Evolutionary conservation across 2,329 filamentous ascomycete genomes (phyloP).

Genomic region (Calonectria naviculata): DNA sequence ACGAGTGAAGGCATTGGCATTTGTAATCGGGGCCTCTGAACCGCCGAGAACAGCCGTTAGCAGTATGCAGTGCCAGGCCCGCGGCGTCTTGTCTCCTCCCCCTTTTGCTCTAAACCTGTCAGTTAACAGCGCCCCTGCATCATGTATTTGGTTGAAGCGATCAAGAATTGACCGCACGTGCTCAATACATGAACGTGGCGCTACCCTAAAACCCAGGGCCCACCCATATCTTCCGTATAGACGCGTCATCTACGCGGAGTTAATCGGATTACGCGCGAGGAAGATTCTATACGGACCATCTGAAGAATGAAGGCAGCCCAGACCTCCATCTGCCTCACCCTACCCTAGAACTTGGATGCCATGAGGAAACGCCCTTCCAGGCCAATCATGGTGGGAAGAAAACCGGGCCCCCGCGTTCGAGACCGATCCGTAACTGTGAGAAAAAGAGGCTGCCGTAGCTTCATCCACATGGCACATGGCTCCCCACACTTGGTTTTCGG

Average conservation of each 20-base stretch:
- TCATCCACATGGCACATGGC: background rate
- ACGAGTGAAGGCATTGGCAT: background rate
- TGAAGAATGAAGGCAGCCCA: background rate
- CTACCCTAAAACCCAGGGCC: background rate
- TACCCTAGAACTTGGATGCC: background rate
- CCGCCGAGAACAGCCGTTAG: too few species aligned
- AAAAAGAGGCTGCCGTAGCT: background rate
- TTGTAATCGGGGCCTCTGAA: too few species aligned
- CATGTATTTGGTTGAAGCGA: background rate
- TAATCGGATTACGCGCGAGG: background rate
- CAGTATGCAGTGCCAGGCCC: background rate
- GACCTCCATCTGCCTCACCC: background rate
- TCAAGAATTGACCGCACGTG: background rate
- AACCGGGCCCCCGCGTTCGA: background rate
- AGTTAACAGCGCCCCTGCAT: too few species aligned
- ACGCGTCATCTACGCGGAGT: slow-evolving; percentile 5
- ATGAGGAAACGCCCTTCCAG: background rate
- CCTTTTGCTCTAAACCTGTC: too few species aligned
- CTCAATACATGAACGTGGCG: background rate
- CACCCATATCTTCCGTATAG: background rate
- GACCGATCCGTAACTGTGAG: background rate
- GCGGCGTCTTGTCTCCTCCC: background rate
- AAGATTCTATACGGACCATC: background rate
- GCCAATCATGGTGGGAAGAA: background rate
- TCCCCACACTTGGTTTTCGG: background rate